These are phyloP conservation scores for Neocatenulostroma microsporum DNA, from an alignment of 2,329 filamentous ascomycete genomes.

Conservation along the genomic window DNA sequence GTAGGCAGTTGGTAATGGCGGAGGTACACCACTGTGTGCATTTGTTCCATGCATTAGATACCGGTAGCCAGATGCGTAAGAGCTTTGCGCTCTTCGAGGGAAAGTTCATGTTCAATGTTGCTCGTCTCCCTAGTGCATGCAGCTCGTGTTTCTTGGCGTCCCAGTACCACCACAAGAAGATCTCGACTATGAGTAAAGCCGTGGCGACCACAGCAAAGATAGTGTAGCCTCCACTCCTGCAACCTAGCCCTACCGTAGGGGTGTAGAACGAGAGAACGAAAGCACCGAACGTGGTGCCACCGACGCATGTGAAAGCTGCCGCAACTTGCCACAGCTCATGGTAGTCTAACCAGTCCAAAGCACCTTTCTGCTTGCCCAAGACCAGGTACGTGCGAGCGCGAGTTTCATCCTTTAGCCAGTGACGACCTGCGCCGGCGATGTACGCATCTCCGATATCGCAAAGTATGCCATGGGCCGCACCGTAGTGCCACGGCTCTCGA, in stretches of 20 bases:
- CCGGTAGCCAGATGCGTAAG: too few relatives aligned
- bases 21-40: too few relatives aligned
- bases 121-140: too few relatives aligned
- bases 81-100: too few relatives aligned
- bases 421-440: conserved; percentile 30
- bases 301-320: conserved; percentile 31
- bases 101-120: too few relatives aligned
- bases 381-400: conserved; percentile 31
- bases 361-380: conserved; percentile 23
- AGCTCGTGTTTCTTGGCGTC: conserved; percentile 11
- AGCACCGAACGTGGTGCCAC: conserved; percentile 30
- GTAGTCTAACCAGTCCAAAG: conserved; percentile 36
- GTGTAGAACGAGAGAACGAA: conserved; percentile 39
- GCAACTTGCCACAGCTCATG: conserved; percentile 39
- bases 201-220: conserved; percentile 32
- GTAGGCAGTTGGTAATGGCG: too few relatives aligned
- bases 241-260: conserved; percentile 39
- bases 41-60: too few relatives aligned
- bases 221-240: conserved; percentile 36
- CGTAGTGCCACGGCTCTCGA: conserved; percentile 30
- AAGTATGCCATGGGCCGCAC: conserved; percentile 36
- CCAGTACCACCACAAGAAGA: conserved; percentile 30
- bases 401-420: conserved; percentile 31
- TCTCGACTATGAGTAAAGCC: conserved; percentile 32
- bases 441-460: conserved; percentile 36